A percentile compares a stretch with the other conserved stretches of the same genome.
phyloP scores from a whole-genome alignment of 2,329 filamentous ascomycete genomes.

The Scleromitrula shiraiana region DNA sequence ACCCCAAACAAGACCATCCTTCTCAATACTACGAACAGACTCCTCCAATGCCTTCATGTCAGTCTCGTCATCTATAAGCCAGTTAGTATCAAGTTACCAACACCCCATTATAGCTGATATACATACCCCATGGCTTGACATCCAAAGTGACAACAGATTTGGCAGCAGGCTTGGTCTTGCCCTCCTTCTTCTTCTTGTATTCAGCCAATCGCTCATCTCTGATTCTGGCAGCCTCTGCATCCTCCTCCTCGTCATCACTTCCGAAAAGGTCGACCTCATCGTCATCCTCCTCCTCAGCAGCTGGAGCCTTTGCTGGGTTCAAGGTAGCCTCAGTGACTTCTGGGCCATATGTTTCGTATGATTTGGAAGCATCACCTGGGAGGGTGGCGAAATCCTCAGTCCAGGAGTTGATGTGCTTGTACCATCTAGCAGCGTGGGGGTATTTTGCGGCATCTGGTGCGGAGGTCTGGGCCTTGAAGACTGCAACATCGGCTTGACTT shows the following conservation, averaged over 20 bases:
- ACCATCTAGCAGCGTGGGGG: constrained; percentile 94
- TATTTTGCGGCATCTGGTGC: constrained; percentile 77
- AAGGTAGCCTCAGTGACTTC: constrained; percentile 68
- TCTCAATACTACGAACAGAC: constrained; percentile 73
- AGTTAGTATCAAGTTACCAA: constrained; percentile 14
- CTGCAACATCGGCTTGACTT: constrained; percentile 91
- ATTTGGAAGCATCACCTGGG: constrained; percentile 82
- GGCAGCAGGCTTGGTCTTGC: constrained; percentile 82
- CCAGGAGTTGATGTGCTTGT: constrained; percentile 95
- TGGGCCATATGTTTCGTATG: constrained; percentile 85
- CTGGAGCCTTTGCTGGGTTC: constrained; percentile 80
- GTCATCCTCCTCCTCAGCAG: constrained; percentile 65
- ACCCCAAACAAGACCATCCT: constrained; percentile 96
- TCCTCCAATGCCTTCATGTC: constrained; percentile 77
- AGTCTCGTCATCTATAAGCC: constrained; percentile 73
- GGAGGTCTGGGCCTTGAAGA: constrained; percentile 80
- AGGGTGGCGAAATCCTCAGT: constrained; percentile 88
- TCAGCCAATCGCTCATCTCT: constrained; percentile 86
- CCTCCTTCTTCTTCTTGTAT: constrained; percentile 95
- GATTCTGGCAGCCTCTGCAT: constrained; percentile 73
- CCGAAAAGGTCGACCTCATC: constrained; percentile 92
- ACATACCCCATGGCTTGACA: constrained; percentile 97
- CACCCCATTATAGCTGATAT: neutral
- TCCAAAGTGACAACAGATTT: constrained; percentile 96
- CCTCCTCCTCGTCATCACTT: constrained; percentile 88